Evolutionary conservation across 352 stramenopile genomes (phyloP).

Genomic region (Phytophthora pinifolia): DNA sequence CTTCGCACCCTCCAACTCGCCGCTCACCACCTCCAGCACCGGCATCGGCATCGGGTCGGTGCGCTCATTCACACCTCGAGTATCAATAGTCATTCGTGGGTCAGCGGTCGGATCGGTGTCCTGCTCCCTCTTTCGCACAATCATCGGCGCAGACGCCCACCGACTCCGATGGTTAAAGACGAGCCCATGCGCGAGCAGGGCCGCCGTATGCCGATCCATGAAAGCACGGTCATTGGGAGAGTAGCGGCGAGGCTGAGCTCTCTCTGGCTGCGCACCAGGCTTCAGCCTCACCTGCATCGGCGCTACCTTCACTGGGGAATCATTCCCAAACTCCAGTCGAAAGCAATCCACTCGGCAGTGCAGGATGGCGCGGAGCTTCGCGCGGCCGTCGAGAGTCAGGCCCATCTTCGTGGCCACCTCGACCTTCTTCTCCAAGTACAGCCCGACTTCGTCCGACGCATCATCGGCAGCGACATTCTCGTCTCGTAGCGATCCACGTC

Average conservation of each 20-base stretch:
- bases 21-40: neutral
- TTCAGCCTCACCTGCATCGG: conserved; percentile 13
- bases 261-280: neutral
- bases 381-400: neutral
- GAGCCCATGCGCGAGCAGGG: conserved; percentile 1
- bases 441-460: too few relatives aligned
- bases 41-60: too few relatives aligned
- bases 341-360: neutral
- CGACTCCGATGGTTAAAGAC: conserved; percentile 10
- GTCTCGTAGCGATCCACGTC: too few relatives aligned
- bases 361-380: conserved; percentile 1
- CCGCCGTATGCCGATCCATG: conserved; percentile 3
- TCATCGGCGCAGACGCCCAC: conserved; percentile 8
- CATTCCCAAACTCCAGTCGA: conserved; percentile 6
- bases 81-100: too few relatives aligned
- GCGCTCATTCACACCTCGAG: too few relatives aligned
- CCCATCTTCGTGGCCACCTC: neutral
- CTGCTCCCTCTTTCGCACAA: conserved; percentile 14
- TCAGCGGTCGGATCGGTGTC: neutral
- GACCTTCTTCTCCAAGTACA: too few relatives aligned
- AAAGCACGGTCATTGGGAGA: conserved; percentile 10
- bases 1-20: neutral
- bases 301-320: conserved; percentile 11
- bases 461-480: too few relatives aligned
- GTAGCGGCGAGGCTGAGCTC: conserved; percentile 3